Conservation (phyloP, 164 flowering plant species). For the Vitis rupestris region DNA sequence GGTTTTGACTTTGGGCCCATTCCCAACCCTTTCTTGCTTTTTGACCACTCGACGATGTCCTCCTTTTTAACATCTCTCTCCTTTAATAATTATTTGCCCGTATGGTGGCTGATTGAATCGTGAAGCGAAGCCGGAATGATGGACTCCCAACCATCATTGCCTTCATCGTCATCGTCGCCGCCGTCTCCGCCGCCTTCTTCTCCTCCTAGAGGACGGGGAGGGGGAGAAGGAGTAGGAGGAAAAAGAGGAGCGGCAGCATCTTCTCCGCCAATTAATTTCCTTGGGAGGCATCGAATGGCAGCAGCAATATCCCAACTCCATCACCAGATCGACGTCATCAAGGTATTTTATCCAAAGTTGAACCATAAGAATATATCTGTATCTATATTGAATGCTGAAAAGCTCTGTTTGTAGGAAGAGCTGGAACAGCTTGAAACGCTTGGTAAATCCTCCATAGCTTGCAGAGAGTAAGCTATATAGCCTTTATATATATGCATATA, state of each 20-base stretch:
- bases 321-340: constrained; percentile 28
- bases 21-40: no score
- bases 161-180: background rate
- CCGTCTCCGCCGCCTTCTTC: no score
- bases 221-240: background rate
- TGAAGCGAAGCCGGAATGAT: background rate
- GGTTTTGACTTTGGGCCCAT: no score
- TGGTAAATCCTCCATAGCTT: constrained; percentile 22
- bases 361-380: background rate
- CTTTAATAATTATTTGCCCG: no score
- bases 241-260: background rate
- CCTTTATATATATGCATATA: background rate
- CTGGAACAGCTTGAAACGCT: constrained; percentile 21
- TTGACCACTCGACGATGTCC: no score
- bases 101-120: no score
- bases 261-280: background rate
- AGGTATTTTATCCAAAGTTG: constrained; percentile 13
- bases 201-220: background rate
- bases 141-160: background rate
- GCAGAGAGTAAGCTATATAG: constrained; percentile 20
- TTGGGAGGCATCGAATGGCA: constrained; percentile 37
- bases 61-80: no score
- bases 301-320: constrained; percentile 33
- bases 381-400: background rate
- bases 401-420: constrained; percentile 19